These are phyloP conservation scores for Nakataea oryzae DNA, from an alignment of 2,329 filamentous ascomycete genomes.

Conservation along the genomic window DNA sequence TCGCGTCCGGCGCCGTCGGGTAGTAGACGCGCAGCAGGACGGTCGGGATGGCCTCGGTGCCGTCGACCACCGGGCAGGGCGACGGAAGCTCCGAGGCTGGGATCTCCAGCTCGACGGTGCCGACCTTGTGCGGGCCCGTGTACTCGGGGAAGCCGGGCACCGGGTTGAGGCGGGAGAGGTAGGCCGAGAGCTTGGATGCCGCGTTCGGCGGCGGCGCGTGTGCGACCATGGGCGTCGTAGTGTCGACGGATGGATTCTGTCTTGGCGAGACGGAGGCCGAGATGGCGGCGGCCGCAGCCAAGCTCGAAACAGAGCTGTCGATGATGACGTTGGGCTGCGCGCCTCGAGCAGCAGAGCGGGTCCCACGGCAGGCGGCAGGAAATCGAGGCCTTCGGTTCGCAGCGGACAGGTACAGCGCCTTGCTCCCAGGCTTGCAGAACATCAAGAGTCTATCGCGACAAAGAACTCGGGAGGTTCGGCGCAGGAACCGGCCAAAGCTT, in stretches of 20 bases:
- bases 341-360: no score
- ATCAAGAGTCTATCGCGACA: no score
- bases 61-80: constrained; percentile 41
- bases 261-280: no score
- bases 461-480: neutral
- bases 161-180: constrained; percentile 50
- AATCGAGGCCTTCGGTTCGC: no score
- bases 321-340: no score
- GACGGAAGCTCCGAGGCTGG: constrained; percentile 50
- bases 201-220: neutral
- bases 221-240: neutral
- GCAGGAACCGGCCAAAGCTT: neutral
- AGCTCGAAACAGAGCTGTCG: no score
- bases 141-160: constrained; percentile 66
- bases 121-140: constrained; percentile 68
- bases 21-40: constrained; percentile 78
- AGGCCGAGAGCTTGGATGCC: constrained; percentile 27
- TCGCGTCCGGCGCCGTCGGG: constrained; percentile 46
- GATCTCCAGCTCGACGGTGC: constrained; percentile 72
- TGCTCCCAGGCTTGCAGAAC: no score
- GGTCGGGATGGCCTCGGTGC: constrained; percentile 52
- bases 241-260: neutral
- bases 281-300: no score
- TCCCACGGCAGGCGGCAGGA: no score
- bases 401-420: no score